Percentiles rank a stretch among this genome's conserved stretches.
phyloP scores from a whole-genome alignment of 257 asterid genomes.

The Solanum okadae region DNA sequence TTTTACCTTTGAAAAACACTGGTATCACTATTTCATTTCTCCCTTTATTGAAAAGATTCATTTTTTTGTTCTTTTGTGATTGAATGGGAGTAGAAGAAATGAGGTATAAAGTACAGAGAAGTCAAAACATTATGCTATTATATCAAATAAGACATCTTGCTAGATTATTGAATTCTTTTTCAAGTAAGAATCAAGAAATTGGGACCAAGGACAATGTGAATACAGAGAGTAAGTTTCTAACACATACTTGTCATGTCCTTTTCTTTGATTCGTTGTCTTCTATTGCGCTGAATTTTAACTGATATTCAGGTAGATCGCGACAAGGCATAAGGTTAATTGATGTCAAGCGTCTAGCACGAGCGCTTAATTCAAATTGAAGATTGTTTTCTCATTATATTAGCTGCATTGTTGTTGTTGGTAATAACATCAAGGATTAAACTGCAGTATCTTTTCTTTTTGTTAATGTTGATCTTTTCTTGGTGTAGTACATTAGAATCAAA shows the following conservation, averaged over 20 bases:
- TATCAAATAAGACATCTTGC: constrained; percentile 27
- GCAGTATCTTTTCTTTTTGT: background rate
- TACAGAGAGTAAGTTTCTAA: constrained; percentile 4
- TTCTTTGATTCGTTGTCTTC: background rate
- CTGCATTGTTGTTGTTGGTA: background rate
- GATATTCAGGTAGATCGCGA: constrained; percentile 4
- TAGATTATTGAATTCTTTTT: constrained; percentile 8
- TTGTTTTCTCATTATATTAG: background rate
- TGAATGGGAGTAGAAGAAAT: background rate
- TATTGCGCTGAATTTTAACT: background rate
- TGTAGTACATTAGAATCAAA: background rate
- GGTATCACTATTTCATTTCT: background rate
- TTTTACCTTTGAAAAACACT: background rate
- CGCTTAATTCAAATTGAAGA: constrained; percentile 5
- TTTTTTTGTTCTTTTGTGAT: background rate
- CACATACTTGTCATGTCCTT: background rate
- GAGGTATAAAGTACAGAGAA: background rate
- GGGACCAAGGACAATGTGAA: background rate
- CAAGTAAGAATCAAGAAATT: background rate
- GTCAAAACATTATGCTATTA: constrained; percentile 4
- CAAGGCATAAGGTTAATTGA: constrained; percentile 17
- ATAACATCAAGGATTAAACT: background rate
- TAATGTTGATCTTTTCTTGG: background rate
- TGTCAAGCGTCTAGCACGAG: constrained; percentile 24
- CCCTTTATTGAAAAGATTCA: background rate